phyloP scores from a whole-genome alignment of 495 filamentous ascomycete genomes.

The Cercophora sp. region DNA sequence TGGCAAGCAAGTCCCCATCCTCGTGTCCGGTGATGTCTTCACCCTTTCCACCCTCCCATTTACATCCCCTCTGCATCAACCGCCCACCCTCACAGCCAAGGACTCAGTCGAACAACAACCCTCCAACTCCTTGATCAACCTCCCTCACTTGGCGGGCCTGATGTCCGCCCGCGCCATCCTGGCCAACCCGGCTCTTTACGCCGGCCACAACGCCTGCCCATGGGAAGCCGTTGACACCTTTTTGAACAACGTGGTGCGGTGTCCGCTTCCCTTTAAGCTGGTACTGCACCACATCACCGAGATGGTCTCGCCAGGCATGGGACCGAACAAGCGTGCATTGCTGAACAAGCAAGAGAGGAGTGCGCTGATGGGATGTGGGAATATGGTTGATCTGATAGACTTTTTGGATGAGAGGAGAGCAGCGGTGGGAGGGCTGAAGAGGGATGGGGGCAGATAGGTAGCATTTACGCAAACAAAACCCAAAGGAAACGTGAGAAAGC shows the following conservation, averaged over 20 bases:
- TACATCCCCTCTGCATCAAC: conserved; percentile 29
- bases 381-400: conserved; percentile 57
- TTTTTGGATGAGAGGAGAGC: conserved; percentile 50
- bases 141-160: conserved; percentile 45
- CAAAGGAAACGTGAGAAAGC: neutral
- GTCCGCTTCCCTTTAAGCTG: conserved; percentile 56
- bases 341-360: conserved; percentile 50
- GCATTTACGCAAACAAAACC: too few relatives aligned
- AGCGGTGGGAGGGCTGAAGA: conserved; percentile 9
- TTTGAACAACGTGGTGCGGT: conserved; percentile 46
- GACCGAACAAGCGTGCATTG: conserved; percentile 40
- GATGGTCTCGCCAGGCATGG: conserved; percentile 56
- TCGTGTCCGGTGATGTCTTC: conserved; percentile 63
- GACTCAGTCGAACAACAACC: too few relatives aligned
- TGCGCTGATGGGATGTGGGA: conserved; percentile 44
- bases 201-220: conserved; percentile 51
- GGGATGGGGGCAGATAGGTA: conserved; percentile 3
- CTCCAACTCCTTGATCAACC: too few relatives aligned
- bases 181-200: conserved; percentile 59
- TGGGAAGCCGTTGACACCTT: conserved; percentile 58
- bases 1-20: conserved; percentile 46
- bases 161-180: conserved; percentile 64
- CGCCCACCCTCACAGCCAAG: conserved; percentile 20
- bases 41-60: conserved; percentile 43
- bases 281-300: conserved; percentile 59